Evolutionary conservation across 768 basidiomycete genomes (phyloP).

Genomic region (Tylopilus sp.): DNA sequence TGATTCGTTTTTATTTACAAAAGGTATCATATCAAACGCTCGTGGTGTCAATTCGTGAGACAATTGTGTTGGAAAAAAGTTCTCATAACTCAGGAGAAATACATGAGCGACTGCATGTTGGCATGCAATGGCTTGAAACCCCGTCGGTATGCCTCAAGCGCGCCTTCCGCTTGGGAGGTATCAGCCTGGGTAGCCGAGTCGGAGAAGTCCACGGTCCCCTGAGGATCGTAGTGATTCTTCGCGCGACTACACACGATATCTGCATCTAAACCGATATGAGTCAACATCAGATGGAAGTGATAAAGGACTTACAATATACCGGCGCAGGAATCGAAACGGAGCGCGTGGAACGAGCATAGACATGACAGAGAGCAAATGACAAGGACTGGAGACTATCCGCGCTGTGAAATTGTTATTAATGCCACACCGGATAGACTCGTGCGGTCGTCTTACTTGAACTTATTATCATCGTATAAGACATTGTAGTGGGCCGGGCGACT

Average conservation of each 20-base stretch:
- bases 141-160: conserved; percentile 47
- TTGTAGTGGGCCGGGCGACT: conserved; percentile 63
- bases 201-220: conserved; percentile 52
- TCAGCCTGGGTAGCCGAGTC: conserved; percentile 53
- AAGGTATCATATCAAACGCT: background rate
- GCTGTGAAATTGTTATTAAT: conserved; percentile 31
- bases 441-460: conserved; percentile 47
- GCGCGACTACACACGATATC: conserved; percentile 75
- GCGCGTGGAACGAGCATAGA: conserved; percentile 76
- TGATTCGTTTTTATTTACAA: background rate
- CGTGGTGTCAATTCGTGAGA: background rate
- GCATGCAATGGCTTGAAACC: conserved; percentile 56
- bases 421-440: background rate
- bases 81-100: conserved; percentile 42
- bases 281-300: background rate
- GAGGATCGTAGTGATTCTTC: conserved; percentile 77
- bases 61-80: background rate
- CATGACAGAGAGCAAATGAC: conserved; percentile 76
- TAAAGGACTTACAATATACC: conserved; percentile 60
- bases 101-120: conserved; percentile 53
- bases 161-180: conserved; percentile 37
- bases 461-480: conserved; percentile 47
- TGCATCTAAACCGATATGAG: conserved; percentile 49
- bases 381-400: conserved; percentile 66
- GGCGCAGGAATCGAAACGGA: conserved; percentile 83